Percentiles rank a stretch among this genome's conserved stretches.
These are phyloP conservation scores for Aspergillus floridensis DNA, from an alignment of 2,329 filamentous ascomycete genomes.

Conservation along the genomic window DNA sequence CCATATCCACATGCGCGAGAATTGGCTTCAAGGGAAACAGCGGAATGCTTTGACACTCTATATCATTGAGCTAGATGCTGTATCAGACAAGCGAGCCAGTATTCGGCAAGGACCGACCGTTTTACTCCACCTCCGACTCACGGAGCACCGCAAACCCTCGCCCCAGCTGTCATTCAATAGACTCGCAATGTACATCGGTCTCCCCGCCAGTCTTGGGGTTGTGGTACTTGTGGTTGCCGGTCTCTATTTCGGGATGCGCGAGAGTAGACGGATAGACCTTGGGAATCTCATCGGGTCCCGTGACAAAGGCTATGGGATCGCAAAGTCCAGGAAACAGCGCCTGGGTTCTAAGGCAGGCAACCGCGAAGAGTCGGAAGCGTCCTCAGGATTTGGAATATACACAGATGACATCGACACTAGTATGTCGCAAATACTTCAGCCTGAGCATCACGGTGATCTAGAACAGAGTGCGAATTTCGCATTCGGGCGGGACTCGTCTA, in stretches of 20 bases:
- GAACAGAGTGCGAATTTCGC: conserved; percentile 30
- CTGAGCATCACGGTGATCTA: conserved; percentile 30
- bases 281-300: conserved; percentile 36
- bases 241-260: conserved; percentile 43
- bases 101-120: conserved; percentile 37
- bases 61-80: conserved; percentile 32
- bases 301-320: conserved; percentile 37
- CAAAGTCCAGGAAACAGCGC: conserved; percentile 37
- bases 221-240: conserved; percentile 37
- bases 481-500: conserved; percentile 38
- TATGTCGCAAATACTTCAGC: conserved; percentile 19
- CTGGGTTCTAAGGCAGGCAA: conserved; percentile 29
- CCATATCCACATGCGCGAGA: conserved; percentile 37
- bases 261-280: conserved; percentile 37
- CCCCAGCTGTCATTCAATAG: conserved; percentile 30
- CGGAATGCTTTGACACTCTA: conserved; percentile 40
- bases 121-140: conserved; percentile 33
- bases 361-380: conserved; percentile 29
- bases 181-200: conserved; percentile 40
- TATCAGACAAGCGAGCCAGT: conserved; percentile 25
- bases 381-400: conserved; percentile 24
- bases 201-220: conserved; percentile 41
- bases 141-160: conserved; percentile 35
- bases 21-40: conserved; percentile 40
- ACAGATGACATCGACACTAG: conserved; percentile 23